phyloP scores from a whole-genome alignment of 1,139 yeast genomes.

The Magnusiomyces clavatus region DNA sequence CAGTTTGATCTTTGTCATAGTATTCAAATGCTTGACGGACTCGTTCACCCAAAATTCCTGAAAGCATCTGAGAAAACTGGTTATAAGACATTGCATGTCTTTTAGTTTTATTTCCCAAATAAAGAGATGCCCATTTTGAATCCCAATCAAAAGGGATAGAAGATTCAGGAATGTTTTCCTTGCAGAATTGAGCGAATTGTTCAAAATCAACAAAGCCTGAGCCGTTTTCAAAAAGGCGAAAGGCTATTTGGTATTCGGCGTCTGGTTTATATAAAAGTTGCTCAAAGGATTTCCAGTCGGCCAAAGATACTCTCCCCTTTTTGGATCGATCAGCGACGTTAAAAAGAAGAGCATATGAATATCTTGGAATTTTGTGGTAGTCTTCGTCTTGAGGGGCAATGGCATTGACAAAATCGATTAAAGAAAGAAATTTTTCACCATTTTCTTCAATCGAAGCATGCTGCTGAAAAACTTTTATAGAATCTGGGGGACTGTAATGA shows the following conservation, averaged over 20 bases:
- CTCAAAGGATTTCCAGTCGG: conserved; percentile 37
- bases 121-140: conserved; percentile 36
- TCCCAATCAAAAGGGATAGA: conserved; percentile 39
- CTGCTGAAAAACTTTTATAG: conserved; percentile 9
- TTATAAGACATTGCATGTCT: conserved; percentile 36
- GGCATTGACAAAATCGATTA: conserved; percentile 37
- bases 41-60: conserved; percentile 40
- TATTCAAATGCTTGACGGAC: conserved; percentile 39
- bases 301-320: conserved; percentile 31
- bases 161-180: conserved; percentile 28
- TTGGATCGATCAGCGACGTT: conserved; percentile 35
- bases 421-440: conserved; percentile 41
- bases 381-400: conserved; percentile 38
- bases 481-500: conserved; percentile 8
- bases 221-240: conserved; percentile 33
- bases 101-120: conserved; percentile 33
- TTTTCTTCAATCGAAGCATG: conserved; percentile 18
- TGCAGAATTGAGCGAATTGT: conserved; percentile 32
- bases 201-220: conserved; percentile 34
- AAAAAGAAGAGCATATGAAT: conserved; percentile 39
- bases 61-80: conserved; percentile 40
- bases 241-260: conserved; percentile 42
- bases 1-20: conserved; percentile 33
- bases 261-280: conserved; percentile 37
- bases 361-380: conserved; percentile 36